A percentile compares a stretch with the other conserved stretches of the same genome.
phyloP scores from a whole-genome alignment of 2,329 filamentous ascomycete species.

The Tolypocladium sp. region DNA sequence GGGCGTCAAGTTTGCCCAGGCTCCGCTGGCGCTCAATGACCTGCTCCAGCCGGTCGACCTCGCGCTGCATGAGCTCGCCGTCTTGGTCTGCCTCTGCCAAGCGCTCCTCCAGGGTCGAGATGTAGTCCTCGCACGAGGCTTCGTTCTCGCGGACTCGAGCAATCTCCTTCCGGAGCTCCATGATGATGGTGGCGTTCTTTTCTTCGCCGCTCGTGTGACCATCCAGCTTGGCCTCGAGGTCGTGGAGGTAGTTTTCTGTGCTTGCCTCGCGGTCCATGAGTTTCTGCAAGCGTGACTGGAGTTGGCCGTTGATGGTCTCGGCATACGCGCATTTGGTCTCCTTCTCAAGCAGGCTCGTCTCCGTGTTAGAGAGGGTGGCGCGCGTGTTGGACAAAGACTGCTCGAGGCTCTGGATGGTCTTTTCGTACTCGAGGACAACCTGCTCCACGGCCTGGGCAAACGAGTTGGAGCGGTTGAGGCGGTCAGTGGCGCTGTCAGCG shows the following conservation, averaged over 20 bases:
- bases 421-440: constrained; percentile 95
- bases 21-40: constrained; percentile 93
- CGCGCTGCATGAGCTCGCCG: constrained; percentile 90
- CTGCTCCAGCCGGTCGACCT: constrained; percentile 88
- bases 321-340: constrained; percentile 90
- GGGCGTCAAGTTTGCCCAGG: constrained; percentile 85
- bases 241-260: constrained; percentile 87
- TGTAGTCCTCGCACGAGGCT: constrained; percentile 86
- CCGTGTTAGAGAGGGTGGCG: constrained; percentile 70
- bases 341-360: constrained; percentile 81
- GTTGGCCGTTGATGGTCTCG: constrained; percentile 83
- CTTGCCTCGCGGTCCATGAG: constrained; percentile 82
- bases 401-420: constrained; percentile 91
- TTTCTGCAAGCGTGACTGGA: constrained; percentile 86
- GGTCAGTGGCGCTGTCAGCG: constrained; percentile 73
- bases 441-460: constrained; percentile 95
- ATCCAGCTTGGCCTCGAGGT: constrained; percentile 83
- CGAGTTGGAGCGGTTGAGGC: constrained; percentile 87
- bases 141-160: constrained; percentile 83
- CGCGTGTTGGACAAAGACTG: constrained; percentile 84
- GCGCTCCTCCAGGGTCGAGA: constrained; percentile 90
- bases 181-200: constrained; percentile 76
- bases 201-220: constrained; percentile 87
- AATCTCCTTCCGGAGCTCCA: constrained; percentile 86
- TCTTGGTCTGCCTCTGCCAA: constrained; percentile 95